Evolutionary conservation across 352 stramenopile species (phyloP).

Genomic region (Pythium rhizo-oryzae): DNA sequence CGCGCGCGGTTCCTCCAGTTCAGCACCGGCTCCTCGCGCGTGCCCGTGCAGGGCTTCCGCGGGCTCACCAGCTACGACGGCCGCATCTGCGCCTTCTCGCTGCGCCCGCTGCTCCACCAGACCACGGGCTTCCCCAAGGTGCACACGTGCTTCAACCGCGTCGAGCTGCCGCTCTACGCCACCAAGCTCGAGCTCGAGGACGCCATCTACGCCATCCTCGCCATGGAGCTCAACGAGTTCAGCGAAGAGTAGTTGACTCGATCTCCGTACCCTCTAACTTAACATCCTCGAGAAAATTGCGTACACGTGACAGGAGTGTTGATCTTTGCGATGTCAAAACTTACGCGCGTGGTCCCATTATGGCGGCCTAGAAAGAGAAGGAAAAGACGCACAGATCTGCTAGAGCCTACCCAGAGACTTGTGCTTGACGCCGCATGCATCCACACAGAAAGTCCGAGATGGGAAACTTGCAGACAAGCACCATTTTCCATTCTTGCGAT

Average conservation of each 20-base stretch:
- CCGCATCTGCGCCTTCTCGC: conserved; percentile 73
- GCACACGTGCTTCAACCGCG: conserved; percentile 86
- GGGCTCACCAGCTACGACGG: conserved; percentile 84
- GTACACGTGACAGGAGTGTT: too few relatives aligned
- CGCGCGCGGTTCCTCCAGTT: conserved; percentile 86
- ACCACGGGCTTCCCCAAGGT: conserved; percentile 74
- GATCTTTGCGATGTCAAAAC: too few relatives aligned
- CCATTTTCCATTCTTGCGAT: too few relatives aligned
- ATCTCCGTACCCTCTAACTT: too few relatives aligned
- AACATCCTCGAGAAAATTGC: too few relatives aligned
- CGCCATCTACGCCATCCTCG: conserved; percentile 94
- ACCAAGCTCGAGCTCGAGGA: conserved; percentile 93
- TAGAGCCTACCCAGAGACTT: too few relatives aligned
- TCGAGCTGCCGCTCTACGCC: conserved; percentile 75
- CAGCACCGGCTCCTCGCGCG: conserved; percentile 80
- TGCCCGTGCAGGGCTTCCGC: conserved; percentile 87
- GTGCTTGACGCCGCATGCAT: too few relatives aligned
- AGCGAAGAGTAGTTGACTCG: conserved; percentile 83
- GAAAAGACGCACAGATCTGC: too few relatives aligned
- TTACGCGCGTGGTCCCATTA: too few relatives aligned
- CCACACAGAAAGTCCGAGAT: too few relatives aligned
- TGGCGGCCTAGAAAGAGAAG: too few relatives aligned
- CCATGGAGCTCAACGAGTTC: conserved; percentile 97
- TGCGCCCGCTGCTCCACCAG: conserved; percentile 62
- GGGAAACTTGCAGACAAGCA: too few relatives aligned